These are phyloP conservation scores for Symbiodinium pilosum DNA, from an alignment of 73 alveolate species.

Conservation along the genomic window DNA sequence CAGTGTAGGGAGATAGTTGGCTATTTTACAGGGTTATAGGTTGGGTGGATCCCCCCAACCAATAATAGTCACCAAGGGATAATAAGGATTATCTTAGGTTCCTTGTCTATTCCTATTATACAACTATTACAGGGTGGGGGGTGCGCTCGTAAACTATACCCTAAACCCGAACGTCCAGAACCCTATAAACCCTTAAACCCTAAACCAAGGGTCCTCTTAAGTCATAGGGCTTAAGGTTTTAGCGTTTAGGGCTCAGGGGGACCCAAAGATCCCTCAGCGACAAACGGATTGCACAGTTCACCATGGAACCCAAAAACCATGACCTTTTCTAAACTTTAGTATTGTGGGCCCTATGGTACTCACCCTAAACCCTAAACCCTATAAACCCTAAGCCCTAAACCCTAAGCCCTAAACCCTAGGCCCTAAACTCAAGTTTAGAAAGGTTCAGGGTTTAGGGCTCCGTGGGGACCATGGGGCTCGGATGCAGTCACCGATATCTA, in stretches of 20 bases:
- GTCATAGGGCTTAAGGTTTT: not conserved
- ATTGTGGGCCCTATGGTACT: not conserved
- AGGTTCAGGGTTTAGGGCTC: no score
- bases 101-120: no score
- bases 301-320: no score
- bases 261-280: no score
- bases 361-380: constrained; percentile 11
- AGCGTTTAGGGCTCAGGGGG: no score
- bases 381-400: not conserved
- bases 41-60: not conserved
- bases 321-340: not conserved
- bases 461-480: no score
- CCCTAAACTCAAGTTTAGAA: not conserved
- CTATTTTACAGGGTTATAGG: not conserved
- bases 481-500: no score
- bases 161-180: not conserved
- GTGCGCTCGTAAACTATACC: no score
- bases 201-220: not conserved
- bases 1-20: not conserved
- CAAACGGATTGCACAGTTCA: not conserved
- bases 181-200: not conserved
- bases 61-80: not conserved
- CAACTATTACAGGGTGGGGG: no score
- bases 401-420: constrained; percentile 13
- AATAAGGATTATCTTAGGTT: no score